phyloP scores from a whole-genome alignment of 2,329 filamentous ascomycete species.

The Pseudocercospora pini-densiflorae region DNA sequence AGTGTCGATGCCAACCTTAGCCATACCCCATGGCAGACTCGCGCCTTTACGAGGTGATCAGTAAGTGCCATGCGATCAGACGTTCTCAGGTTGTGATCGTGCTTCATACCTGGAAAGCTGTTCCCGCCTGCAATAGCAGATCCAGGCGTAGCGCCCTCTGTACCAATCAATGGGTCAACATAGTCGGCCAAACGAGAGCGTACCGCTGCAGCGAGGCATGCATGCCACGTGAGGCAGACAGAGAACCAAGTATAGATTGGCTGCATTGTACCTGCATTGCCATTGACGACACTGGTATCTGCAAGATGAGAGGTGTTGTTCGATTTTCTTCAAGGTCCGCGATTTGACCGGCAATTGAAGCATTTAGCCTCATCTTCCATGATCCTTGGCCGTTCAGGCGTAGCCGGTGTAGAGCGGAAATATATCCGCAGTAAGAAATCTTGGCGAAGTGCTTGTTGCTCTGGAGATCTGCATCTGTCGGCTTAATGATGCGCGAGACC shows the following conservation, averaged over 20 bases:
- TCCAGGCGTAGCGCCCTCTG: slow-evolving; percentile 50
- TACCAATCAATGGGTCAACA: slow-evolving; percentile 55
- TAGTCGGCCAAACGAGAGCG: slow-evolving; percentile 28
- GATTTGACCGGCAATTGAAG: background rate
- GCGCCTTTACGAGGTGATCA: slow-evolving; percentile 31
- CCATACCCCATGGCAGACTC: slow-evolving; percentile 46
- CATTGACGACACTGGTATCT: background rate
- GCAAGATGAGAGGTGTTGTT: background rate
- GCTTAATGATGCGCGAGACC: background rate
- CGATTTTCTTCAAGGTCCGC: background rate
- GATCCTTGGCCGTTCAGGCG: background rate
- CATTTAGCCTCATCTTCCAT: background rate
- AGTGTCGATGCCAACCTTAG: slow-evolving; percentile 47
- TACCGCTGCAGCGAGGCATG: background rate
- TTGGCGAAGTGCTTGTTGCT: too few relatives aligned
- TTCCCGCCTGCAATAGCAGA: slow-evolving; percentile 25
- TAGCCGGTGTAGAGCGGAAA: background rate
- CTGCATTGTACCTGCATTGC: background rate
- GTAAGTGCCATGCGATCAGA: background rate
- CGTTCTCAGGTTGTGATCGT: background rate
- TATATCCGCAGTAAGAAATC: background rate
- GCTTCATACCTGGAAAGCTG: background rate
- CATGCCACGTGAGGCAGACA: background rate
- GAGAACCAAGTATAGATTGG: background rate
- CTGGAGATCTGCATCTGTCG: background rate